A percentile compares a stretch with the other conserved stretches of the same genome.
Evolutionary conservation across 495 filamentous ascomycete genomes (phyloP).

Genomic region (Penicillium atrosanguineum): DNA sequence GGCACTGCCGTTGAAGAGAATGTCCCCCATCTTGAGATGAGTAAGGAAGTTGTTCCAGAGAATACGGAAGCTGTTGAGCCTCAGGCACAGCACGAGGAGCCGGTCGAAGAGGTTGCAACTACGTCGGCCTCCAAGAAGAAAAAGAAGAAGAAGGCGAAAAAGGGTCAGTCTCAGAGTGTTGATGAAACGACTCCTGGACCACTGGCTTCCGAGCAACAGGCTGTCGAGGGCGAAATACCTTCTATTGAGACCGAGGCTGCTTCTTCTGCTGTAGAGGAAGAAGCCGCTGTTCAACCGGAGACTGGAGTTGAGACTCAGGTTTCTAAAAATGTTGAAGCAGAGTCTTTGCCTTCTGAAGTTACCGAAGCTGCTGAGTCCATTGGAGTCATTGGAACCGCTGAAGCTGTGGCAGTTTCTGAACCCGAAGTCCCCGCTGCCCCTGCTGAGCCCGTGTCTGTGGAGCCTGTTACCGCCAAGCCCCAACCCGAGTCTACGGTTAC

Average conservation of each 20-base stretch:
- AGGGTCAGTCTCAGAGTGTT: slow-evolving; percentile 23
- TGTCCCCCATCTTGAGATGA: neutral
- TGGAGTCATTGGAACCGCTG: slow-evolving; percentile 4
- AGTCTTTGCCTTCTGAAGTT: neutral
- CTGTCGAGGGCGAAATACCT: neutral
- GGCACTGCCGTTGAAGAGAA: slow-evolving; percentile 18
- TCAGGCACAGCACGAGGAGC: slow-evolving; percentile 10
- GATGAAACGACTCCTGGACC: slow-evolving; percentile 15
- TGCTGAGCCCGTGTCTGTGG: neutral
- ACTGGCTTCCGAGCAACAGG: neutral
- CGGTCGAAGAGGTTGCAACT: slow-evolving; percentile 11
- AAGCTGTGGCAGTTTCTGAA: neutral
- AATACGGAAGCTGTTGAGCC: slow-evolving; percentile 7
- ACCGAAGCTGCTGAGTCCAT: neutral
- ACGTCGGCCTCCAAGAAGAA: slow-evolving; percentile 34
- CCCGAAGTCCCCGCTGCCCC: neutral
- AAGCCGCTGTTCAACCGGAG: neutral
- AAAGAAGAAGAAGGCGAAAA: slow-evolving; percentile 38
- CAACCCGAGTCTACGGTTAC: slow-evolving; percentile 8
- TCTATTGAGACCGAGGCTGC: slow-evolving; percentile 6
- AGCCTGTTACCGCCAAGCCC: neutral
- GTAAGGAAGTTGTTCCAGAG: slow-evolving; percentile 12
- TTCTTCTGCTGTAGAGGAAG: neutral
- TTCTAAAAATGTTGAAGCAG: slow-evolving; percentile 4
- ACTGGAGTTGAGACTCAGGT: slow-evolving; percentile 3